These are phyloP conservation scores for Nannochloris sp. DNA, from an alignment of 139 green algal species.

Conservation along the genomic window DNA sequence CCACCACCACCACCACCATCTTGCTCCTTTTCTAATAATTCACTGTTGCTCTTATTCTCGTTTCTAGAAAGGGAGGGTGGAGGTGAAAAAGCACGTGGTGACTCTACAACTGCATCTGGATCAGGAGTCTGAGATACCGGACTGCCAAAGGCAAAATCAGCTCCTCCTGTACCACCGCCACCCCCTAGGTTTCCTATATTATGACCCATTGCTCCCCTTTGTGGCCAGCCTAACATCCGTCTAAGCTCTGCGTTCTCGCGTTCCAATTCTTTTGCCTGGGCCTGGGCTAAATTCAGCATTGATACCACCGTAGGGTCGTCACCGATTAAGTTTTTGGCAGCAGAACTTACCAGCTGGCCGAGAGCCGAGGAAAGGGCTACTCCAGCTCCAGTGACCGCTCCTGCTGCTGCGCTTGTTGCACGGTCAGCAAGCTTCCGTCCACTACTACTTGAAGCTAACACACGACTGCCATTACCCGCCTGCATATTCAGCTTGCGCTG, in stretches of 20 bases:
- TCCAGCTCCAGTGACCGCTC: background rate
- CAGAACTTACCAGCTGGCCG: background rate
- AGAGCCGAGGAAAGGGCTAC: background rate
- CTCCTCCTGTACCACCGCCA: too few relatives aligned
- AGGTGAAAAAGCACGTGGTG: too few relatives aligned
- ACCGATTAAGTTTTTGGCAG: background rate
- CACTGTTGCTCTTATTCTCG: too few relatives aligned
- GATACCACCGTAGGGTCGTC: background rate
- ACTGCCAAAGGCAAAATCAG: too few relatives aligned
- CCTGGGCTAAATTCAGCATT: background rate
- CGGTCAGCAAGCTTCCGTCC: background rate
- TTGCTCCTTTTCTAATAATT: too few relatives aligned
- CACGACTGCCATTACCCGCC: background rate
- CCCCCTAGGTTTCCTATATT: too few relatives aligned
- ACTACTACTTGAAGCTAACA: background rate
- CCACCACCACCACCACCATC: too few relatives aligned
- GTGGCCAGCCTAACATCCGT: background rate
- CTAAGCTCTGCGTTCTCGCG: slow-evolving; percentile 1
- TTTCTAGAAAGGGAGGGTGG: too few relatives aligned
- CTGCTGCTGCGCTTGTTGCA: background rate
- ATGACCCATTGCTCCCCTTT: too few relatives aligned
- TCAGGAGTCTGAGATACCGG: too few relatives aligned
- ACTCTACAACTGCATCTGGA: too few relatives aligned
- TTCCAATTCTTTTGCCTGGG: background rate
- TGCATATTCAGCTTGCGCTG: background rate